A percentile compares a stretch with the other conserved stretches of the same genome.
Evolutionary conservation across 129 eudicot genomes (phyloP).

Genomic region (Pseudognaphalium luteoalbum): DNA sequence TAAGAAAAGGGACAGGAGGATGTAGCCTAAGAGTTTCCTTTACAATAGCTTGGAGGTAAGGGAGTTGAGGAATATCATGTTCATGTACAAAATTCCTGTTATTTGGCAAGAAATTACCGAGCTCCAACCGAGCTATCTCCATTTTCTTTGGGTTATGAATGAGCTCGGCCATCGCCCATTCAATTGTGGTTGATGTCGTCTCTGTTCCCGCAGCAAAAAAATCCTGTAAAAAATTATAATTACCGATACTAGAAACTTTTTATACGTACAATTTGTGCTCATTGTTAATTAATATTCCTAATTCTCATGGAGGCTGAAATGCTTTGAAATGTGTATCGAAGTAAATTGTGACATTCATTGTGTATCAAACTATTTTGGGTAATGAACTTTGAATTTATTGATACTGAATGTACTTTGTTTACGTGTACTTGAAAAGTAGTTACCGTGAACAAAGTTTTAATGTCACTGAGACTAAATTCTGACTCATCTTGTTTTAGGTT

Average conservation of each 20-base stretch:
- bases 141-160: background rate
- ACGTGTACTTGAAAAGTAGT: background rate
- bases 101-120: background rate
- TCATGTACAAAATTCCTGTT: background rate
- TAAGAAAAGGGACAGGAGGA: slow-evolving; percentile 6
- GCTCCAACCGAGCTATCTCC: slow-evolving; percentile 3
- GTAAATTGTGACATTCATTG: no score
- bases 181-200: slow-evolving; percentile 6
- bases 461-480: background rate
- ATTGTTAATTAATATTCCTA: no score
- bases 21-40: background rate
- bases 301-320: no score
- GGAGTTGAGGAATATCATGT: background rate
- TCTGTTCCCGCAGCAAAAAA: slow-evolving; percentile 8
- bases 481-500: background rate
- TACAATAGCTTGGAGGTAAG: background rate
- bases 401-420: no score
- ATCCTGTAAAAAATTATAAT: background rate
- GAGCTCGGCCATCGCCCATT: slow-evolving; percentile 8
- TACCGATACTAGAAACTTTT: background rate
- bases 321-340: no score
- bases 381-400: no score
- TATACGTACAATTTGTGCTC: background rate
- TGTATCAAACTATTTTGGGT: no score
- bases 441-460: background rate